Evolutionary conservation across 352 stramenopile species (phyloP).

Genomic region (Peronosclerospora sorghi): DNA sequence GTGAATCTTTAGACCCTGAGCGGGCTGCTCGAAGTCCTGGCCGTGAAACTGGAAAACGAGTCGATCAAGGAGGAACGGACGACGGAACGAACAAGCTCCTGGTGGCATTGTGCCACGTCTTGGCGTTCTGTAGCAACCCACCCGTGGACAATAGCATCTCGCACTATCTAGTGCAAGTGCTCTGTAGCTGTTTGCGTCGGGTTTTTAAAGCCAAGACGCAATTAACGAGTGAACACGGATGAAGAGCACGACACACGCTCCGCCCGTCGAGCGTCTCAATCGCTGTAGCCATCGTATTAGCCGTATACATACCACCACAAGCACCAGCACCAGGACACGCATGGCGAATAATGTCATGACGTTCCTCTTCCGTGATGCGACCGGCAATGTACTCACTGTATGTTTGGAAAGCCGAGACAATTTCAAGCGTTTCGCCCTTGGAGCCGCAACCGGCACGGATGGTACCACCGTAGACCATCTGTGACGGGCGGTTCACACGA

Average conservation of each 20-base stretch:
- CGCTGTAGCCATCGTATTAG: slow-evolving; percentile 98
- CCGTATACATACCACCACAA: slow-evolving; percentile 98
- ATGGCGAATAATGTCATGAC: slow-evolving; percentile 90
- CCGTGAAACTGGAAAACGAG: too few species aligned
- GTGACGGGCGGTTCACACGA: slow-evolving; percentile 91
- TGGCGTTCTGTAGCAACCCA: too few species aligned
- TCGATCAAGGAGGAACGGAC: too few species aligned
- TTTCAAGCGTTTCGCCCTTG: slow-evolving; percentile 87
- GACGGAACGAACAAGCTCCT: too few species aligned
- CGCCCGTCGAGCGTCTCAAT: slow-evolving; percentile 94
- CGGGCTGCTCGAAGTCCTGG: too few species aligned
- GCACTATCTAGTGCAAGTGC: too few species aligned
- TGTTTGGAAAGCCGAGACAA: slow-evolving; percentile 94
- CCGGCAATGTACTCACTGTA: slow-evolving; percentile 95
- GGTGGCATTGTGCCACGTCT: too few species aligned
- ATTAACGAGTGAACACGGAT: too few species aligned
- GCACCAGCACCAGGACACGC: slow-evolving; percentile 91
- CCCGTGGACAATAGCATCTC: too few species aligned
- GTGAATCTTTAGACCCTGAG: too few species aligned
- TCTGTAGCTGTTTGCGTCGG: slow-evolving; percentile 96
- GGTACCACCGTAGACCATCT: slow-evolving; percentile 98
- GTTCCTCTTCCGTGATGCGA: slow-evolving; percentile 84
- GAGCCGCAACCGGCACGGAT: slow-evolving; percentile 91
- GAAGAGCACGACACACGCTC: too few species aligned
- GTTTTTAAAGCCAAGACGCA: too few species aligned